phyloP scores from a whole-genome alignment of 495 filamentous ascomycete species.

The Xylaria acuta region DNA sequence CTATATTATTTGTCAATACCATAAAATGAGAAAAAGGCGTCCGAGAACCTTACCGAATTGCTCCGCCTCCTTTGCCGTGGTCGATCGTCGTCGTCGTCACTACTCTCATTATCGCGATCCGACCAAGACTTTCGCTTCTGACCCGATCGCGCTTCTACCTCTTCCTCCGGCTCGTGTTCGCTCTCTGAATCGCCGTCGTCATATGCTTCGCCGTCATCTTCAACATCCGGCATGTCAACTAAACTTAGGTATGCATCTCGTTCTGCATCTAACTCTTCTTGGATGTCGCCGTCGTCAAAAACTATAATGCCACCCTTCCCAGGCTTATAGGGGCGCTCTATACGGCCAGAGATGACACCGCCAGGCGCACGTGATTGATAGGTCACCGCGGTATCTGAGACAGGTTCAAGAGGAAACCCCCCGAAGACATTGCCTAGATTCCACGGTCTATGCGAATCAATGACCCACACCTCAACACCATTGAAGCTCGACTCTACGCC shows the following conservation, averaged over 20 bases:
- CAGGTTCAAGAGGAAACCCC: constrained; percentile 61
- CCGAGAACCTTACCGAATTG: constrained; percentile 73
- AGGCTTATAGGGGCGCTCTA: constrained; percentile 72
- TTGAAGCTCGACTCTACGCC: constrained; percentile 64
- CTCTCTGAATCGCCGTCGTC: constrained; percentile 57
- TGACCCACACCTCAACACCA: constrained; percentile 91
- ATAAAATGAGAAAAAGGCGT: not conserved
- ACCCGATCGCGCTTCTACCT: constrained; percentile 42
- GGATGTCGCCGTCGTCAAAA: constrained; percentile 95
- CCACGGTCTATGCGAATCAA: constrained; percentile 92
- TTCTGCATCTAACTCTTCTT: constrained; percentile 79
- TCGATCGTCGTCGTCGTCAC: constrained; percentile 71
- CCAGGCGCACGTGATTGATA: constrained; percentile 55
- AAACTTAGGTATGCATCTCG: constrained; percentile 81
- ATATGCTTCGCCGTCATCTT: constrained; percentile 68
- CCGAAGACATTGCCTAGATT: constrained; percentile 94
- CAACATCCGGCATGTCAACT: constrained; percentile 87
- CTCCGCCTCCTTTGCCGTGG: constrained; percentile 81
- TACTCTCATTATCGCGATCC: constrained; percentile 71
- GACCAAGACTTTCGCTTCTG: constrained; percentile 88
- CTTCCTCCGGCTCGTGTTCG: constrained; percentile 48
- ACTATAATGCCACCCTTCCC: constrained; percentile 87
- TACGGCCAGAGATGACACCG: constrained; percentile 67
- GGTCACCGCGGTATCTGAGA: constrained; percentile 52
- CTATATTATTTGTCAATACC: constrained; percentile 48